Percentiles rank a stretch among this genome's conserved stretches.
phyloP scores from a whole-genome alignment of 2,329 filamentous ascomycete species.

The Penicillium vulpinum region DNA sequence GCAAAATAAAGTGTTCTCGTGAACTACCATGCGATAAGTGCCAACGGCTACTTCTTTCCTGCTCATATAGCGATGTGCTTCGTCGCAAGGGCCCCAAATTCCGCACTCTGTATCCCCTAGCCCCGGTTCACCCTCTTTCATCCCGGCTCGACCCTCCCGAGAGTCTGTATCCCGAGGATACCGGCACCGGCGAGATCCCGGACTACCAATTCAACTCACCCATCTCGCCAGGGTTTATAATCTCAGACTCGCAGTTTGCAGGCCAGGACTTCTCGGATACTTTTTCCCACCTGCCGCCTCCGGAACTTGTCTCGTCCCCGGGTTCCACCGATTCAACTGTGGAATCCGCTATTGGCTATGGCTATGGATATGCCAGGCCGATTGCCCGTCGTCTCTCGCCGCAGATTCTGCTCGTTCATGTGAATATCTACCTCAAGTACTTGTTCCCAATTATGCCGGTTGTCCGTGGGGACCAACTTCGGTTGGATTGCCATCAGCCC shows the following conservation, averaged over 20 bases:
- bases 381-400: constrained; percentile 32
- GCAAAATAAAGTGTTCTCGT: constrained; percentile 47
- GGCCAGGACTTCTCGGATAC: constrained; percentile 28
- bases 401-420: constrained; percentile 38
- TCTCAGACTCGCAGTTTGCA: constrained; percentile 27
- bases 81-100: constrained; percentile 44
- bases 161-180: constrained; percentile 22
- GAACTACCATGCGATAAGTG: constrained; percentile 46
- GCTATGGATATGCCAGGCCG: not conserved
- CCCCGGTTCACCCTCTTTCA: constrained; percentile 33
- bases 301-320: constrained; percentile 37
- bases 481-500: constrained; percentile 50
- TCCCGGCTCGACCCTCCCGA: constrained; percentile 19
- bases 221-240: constrained; percentile 27
- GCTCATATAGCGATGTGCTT: constrained; percentile 42
- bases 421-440: constrained; percentile 45
- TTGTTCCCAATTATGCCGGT: constrained; percentile 49
- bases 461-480: constrained; percentile 37
- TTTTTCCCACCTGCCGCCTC: constrained; percentile 30
- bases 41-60: constrained; percentile 37
- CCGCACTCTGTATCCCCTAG: constrained; percentile 40
- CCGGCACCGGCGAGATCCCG: constrained; percentile 7
- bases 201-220: constrained; percentile 28
- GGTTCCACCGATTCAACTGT: constrained; percentile 35
- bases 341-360: constrained; percentile 25